These are phyloP conservation scores for Dendrobium officinale DNA, from an alignment of 106 monocot species.

Conservation along the genomic window DNA sequence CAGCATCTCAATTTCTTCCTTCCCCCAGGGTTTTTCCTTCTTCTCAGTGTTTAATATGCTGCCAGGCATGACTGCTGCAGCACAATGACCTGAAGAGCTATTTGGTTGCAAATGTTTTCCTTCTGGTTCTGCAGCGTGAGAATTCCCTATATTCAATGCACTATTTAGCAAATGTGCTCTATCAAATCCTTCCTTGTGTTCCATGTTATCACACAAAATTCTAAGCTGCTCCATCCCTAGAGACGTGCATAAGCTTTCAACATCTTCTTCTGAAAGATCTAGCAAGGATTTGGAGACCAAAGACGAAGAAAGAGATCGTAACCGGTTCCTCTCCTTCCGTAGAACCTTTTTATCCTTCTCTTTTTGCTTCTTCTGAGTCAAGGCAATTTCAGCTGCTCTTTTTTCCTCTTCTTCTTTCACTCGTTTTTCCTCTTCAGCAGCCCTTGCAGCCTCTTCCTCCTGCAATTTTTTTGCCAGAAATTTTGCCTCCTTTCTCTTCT, in stretches of 20 bases:
- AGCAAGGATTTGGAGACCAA: conserved; percentile 28
- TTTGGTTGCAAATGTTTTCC: conserved; percentile 15
- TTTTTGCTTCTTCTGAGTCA: conserved; percentile 69
- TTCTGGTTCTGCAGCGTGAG: conserved; percentile 8
- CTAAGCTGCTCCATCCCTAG: conserved; percentile 53
- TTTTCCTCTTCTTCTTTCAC: conserved; percentile 69
- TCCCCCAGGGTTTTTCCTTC: conserved; percentile 83
- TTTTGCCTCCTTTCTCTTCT: conserved; percentile 71
- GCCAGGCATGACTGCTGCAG: conserved; percentile 9
- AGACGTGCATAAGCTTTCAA: conserved; percentile 56
- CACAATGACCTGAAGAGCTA: not conserved
- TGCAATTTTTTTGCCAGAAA: conserved; percentile 54
- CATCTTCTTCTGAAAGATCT: conserved; percentile 51
- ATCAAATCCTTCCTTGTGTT: conserved; percentile 28
- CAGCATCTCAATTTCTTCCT: conserved; percentile 88
- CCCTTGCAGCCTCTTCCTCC: conserved; percentile 66
- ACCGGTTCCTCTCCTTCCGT: conserved; percentile 69
- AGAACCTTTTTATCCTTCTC: conserved; percentile 85
- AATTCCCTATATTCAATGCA: conserved; percentile 23
- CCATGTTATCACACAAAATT: conserved; percentile 60
- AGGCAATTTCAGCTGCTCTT: conserved; percentile 64
- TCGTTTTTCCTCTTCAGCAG: conserved; percentile 52
- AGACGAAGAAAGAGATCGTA: conserved; percentile 44
- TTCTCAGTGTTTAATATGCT: conserved; percentile 42
- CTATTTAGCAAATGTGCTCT: conserved; percentile 37